Evolutionary conservation across 2,329 filamentous ascomycete genomes (phyloP), one percentile per base, ranked within the genome.

Genomic region (Zymoseptoria brevis): DNA sequence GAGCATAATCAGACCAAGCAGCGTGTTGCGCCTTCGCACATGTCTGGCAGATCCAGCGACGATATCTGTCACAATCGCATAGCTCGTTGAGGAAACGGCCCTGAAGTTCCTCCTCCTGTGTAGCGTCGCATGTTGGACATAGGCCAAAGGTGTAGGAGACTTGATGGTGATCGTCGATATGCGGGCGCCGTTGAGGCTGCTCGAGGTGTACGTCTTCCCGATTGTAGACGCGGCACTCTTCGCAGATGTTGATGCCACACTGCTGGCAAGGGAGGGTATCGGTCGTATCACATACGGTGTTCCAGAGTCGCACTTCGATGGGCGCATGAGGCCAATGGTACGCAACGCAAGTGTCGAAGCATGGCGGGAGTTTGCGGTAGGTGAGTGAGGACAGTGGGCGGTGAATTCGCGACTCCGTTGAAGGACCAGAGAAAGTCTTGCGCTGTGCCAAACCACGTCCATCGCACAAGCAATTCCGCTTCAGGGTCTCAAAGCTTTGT

Each of bases 221-320:
- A 6, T 50, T 24, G 26, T 57, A 57, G 16, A 41, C 50, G 22
- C 60, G 53, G 19, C 57, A 59, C 30, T 59, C 60, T 52, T 62
- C 60, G 29, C 60, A 62, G 30, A 62, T 49, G 41, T 59, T 59
- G 57, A 59, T 48, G 13, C 54, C 55, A 41, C 57, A 62, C 24
- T 52, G 54, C 5, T 9, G 50, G 41, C 60, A 62, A 0, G 60
- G 60, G 11, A 59, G 50, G 1, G 57, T 54, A 16, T 45, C 57
- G 19, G 60, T 26, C 16, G 35, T 35, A 50, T 62, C 60, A 30
- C 57, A 62, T 13, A 52, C 41, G 4, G 57, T 57, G 1, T 35
- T 51, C 29, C 53, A 57, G 7, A 62, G 41, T 11, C 26, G 49
- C 9, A 59, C 57, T 55, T 59, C 60, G 13, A 62, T 41, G 8